These are phyloP conservation scores for Candida boidinii DNA, from an alignment of 805 yeast species.

Conservation along the genomic window DNA sequence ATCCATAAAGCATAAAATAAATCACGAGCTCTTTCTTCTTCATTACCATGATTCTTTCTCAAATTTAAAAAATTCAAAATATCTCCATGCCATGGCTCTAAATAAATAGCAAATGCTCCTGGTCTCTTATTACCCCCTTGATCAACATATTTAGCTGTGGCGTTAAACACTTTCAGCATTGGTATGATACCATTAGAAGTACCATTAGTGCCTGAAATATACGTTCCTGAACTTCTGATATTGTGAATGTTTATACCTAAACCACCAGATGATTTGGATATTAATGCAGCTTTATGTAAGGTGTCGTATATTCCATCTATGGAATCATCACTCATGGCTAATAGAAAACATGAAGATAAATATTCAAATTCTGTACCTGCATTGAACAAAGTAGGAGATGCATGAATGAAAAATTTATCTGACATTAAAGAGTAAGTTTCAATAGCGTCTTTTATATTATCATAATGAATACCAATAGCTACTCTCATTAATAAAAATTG, in stretches of 20 bases:
- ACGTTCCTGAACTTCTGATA: slow-evolving; percentile 78
- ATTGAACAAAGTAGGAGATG: slow-evolving; percentile 90
- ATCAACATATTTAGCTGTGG: slow-evolving; percentile 94
- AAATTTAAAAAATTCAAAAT: slow-evolving; percentile 79
- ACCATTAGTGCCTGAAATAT: slow-evolving; percentile 89
- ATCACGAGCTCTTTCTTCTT: slow-evolving; percentile 89
- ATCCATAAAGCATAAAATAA: slow-evolving; percentile 92
- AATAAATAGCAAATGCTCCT: slow-evolving; percentile 89
- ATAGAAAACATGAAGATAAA: slow-evolving; percentile 85
- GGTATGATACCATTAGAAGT: slow-evolving; percentile 89
- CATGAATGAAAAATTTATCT: slow-evolving; percentile 79
- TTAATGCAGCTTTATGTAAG: slow-evolving; percentile 77
- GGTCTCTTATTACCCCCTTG: slow-evolving; percentile 99
- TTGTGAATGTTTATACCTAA: slow-evolving; percentile 86
- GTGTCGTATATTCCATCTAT: slow-evolving; percentile 93
- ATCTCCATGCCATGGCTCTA: slow-evolving; percentile 98
- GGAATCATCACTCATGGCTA: slow-evolving; percentile 90
- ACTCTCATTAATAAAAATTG: slow-evolving; percentile 89
- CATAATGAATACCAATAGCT: slow-evolving; percentile 81
- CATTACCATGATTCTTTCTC: slow-evolving; percentile 91
- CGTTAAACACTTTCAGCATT: slow-evolving; percentile 92
- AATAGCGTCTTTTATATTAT: slow-evolving; percentile 50
- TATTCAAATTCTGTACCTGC: slow-evolving; percentile 84
- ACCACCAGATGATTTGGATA: slow-evolving; percentile 94
- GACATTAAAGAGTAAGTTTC: slow-evolving; percentile 91